These are phyloP conservation scores for Perkinsus olseni DNA, from an alignment of 169 alveolate genomes.

Conservation along the genomic window DNA sequence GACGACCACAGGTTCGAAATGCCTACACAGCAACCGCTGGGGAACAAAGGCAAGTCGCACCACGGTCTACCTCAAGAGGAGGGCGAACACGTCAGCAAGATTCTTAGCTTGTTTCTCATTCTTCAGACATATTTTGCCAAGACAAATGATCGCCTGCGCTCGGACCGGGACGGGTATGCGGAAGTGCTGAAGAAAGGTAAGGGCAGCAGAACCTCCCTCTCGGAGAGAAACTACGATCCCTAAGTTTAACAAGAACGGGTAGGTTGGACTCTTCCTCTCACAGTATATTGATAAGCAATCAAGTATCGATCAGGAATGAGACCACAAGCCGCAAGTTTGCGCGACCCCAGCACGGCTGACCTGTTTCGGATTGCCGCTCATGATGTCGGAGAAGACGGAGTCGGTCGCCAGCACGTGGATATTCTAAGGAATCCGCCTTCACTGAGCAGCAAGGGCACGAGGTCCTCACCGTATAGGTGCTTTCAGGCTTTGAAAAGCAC, in stretches of 20 bases:
- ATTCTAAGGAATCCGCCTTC: background rate
- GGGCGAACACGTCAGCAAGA: background rate
- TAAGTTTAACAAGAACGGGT: no score
- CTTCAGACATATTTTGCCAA: background rate
- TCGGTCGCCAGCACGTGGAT: background rate
- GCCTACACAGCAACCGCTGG: background rate
- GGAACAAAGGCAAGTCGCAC: background rate
- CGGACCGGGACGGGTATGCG: constrained; percentile 7
- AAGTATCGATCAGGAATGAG: no score
- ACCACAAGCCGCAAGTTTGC: no score
- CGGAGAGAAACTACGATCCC: no score
- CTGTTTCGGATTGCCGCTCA: background rate
- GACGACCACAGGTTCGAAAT: background rate
- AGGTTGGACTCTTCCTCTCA: no score
- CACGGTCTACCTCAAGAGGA: background rate
- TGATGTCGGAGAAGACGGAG: background rate
- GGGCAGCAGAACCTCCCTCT: no score
- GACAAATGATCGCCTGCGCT: background rate
- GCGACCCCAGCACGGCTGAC: no score
- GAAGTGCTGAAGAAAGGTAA: background rate
- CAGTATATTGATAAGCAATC: no score
- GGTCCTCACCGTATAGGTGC: background rate
- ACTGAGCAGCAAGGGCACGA: background rate
- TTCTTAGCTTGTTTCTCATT: background rate
- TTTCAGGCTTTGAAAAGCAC: background rate